A percentile compares a stretch with the other conserved stretches of the same genome.
Evolutionary conservation across 1,284 basidiomycete species (phyloP).

Genomic region (Cutaneotrichosporon mucoides): DNA sequence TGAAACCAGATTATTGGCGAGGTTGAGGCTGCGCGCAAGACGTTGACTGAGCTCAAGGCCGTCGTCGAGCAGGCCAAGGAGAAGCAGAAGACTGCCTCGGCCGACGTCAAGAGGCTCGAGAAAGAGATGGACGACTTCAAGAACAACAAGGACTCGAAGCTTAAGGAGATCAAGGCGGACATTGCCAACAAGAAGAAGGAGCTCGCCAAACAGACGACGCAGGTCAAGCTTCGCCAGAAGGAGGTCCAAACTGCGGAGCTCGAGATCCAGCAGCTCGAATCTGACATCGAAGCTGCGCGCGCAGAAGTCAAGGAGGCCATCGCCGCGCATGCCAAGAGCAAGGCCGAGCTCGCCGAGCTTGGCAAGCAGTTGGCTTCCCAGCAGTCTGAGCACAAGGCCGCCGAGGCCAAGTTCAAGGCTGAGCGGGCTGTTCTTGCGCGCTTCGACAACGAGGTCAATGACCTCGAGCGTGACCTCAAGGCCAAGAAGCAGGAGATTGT

Average conservation of each 20-base stretch:
- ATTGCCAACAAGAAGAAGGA: constrained; percentile 76
- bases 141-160: constrained; percentile 96
- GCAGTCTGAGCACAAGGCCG: constrained; percentile 58
- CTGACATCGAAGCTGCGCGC: constrained; percentile 66
- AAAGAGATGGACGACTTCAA: constrained; percentile 98
- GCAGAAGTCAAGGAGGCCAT: constrained; percentile 61
- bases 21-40: constrained; percentile 67
- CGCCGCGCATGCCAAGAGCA: constrained; percentile 58
- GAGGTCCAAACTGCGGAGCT: constrained; percentile 81
- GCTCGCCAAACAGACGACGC: constrained; percentile 72
- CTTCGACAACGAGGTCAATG: constrained; percentile 82
- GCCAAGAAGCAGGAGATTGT: constrained; percentile 70
- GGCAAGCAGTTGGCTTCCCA: constrained; percentile 64
- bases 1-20: constrained; percentile 62
- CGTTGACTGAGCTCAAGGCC: constrained; percentile 63
- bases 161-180: constrained; percentile 83
- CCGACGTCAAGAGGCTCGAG: constrained; percentile 80
- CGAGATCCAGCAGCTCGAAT: constrained; percentile 80
- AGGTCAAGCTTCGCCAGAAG: constrained; percentile 84
- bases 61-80: constrained; percentile 65
- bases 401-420: constrained; percentile 68
- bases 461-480: constrained; percentile 75
- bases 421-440: constrained; percentile 80
- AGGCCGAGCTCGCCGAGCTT: constrained; percentile 37
- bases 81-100: constrained; percentile 70